These are phyloP conservation scores for Omphalotus olearius DNA, from an alignment of 1,284 basidiomycete genomes.

Conservation along the genomic window DNA sequence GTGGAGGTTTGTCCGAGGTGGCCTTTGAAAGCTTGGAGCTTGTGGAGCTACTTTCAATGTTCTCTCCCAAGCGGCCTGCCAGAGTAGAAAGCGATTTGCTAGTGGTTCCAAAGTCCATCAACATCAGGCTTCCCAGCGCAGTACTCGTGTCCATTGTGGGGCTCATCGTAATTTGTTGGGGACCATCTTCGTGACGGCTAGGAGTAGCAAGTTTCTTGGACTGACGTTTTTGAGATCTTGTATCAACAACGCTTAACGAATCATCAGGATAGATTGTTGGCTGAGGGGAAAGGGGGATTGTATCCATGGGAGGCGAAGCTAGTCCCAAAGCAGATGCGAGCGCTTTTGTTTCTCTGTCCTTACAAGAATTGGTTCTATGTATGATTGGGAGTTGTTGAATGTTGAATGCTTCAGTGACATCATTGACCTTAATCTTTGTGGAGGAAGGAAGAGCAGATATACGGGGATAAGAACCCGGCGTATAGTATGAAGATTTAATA, in stretches of 20 bases:
- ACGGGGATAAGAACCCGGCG: slow-evolving; percentile 50
- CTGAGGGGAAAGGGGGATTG: slow-evolving; percentile 42
- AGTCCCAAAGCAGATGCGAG: slow-evolving; percentile 53
- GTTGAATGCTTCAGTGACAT: slow-evolving; percentile 23
- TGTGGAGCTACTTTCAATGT: slow-evolving; percentile 13
- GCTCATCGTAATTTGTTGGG: slow-evolving; percentile 11
- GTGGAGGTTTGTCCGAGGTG: slow-evolving; percentile 59
- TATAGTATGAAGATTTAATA: slow-evolving; percentile 66
- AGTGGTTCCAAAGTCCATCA: slow-evolving; percentile 44
- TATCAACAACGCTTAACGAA: slow-evolving; percentile 56
- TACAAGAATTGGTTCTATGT: slow-evolving; percentile 39
- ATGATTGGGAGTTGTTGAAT: slow-evolving; percentile 23
- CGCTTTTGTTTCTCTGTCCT: slow-evolving; percentile 47
- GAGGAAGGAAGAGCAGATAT: slow-evolving; percentile 35
- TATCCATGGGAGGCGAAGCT: slow-evolving; percentile 33
- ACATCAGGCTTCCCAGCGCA: slow-evolving; percentile 55
- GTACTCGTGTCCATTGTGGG: slow-evolving; percentile 39
- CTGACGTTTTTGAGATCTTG: slow-evolving; percentile 22
- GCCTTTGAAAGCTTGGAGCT: background rate
- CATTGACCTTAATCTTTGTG: slow-evolving; percentile 27
- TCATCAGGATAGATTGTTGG: slow-evolving; percentile 68
- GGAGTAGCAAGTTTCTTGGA: slow-evolving; percentile 26
- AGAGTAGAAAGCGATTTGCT: slow-evolving; percentile 21
- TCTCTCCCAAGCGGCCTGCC: slow-evolving; percentile 8
- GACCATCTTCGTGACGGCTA: no score